Percentiles rank a stretch among this genome's conserved stretches.
phyloP scores from a whole-genome alignment of 2,329 filamentous ascomycete species.

The Fusarium mangiferae region DNA sequence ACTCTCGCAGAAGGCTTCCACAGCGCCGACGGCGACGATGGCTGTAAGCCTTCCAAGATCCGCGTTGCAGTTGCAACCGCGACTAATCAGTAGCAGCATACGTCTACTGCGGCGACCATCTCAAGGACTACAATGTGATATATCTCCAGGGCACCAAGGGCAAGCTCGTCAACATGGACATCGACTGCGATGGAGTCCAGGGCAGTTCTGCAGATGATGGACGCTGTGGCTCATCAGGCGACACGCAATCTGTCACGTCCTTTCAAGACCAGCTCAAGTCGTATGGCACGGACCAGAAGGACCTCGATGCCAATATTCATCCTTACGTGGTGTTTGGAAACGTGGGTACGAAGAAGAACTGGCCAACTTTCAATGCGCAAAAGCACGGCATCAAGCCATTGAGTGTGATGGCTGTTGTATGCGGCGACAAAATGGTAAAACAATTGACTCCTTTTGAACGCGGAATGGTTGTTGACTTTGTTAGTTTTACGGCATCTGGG shows the following conservation, averaged over 20 bases:
- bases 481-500: conserved; percentile 69
- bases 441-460: rapidly evolving
- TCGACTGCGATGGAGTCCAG: conserved; percentile 67
- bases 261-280: conserved; percentile 54
- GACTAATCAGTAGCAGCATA: conserved; percentile 42
- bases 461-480: neutral
- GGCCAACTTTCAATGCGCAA: conserved; percentile 54
- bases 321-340: conserved; percentile 66
- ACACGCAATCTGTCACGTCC: conserved; percentile 59
- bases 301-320: conserved; percentile 63
- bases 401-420: conserved; percentile 66
- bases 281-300: conserved; percentile 51
- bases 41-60: conserved; percentile 43
- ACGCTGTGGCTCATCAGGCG: conserved; percentile 56
- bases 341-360: conserved; percentile 47
- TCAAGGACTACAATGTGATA: conserved; percentile 54
- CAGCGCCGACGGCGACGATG: conserved; percentile 50
- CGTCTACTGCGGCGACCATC: conserved; percentile 60
- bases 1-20: conserved; percentile 54
- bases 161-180: conserved; percentile 64
- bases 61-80: too few relatives aligned
- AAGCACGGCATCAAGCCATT: conserved; percentile 59
- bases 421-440: conserved; percentile 57
- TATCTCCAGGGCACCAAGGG: conserved; percentile 58
- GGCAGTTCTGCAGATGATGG: conserved; percentile 54